Conservation (phyloP, 805 yeast species). For the Starmerella apis region DNA sequence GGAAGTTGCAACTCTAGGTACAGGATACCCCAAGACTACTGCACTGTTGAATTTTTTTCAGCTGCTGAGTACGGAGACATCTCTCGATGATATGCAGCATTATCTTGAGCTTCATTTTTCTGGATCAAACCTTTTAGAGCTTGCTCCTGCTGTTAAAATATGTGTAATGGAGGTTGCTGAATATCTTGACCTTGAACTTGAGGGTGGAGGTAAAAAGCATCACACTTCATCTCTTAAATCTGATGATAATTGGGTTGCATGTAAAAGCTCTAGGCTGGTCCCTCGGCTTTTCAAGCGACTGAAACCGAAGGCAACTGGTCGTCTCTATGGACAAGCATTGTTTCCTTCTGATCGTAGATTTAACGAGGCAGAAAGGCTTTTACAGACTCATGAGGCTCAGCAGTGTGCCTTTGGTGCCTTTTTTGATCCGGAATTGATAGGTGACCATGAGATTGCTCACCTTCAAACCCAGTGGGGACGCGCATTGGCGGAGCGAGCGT, state of each 20-base stretch:
- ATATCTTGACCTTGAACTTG: slow-evolving; percentile 3
- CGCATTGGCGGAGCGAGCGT: slow-evolving; percentile 56
- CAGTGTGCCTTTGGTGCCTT: slow-evolving; percentile 30
- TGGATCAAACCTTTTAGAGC: neutral
- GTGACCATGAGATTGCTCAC: slow-evolving; percentile 48
- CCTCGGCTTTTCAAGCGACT: no score
- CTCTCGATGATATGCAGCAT: neutral
- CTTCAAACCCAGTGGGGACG: slow-evolving; percentile 49
- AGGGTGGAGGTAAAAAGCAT: neutral
- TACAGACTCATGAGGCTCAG: slow-evolving; percentile 63
- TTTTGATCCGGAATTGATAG: slow-evolving; percentile 33
- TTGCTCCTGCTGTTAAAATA: slow-evolving; percentile 46
- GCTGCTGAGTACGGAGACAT: neutral
- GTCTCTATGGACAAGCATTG: slow-evolving; percentile 36
- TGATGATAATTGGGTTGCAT: neutral
- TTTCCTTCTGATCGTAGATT: slow-evolving; percentile 72
- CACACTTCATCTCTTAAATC: neutral
- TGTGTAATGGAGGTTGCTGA: slow-evolving; percentile 45
- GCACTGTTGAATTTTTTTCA: neutral
- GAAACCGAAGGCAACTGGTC: no score
- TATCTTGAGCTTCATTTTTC: neutral
- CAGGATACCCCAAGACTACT: neutral
- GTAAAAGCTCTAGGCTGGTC: no score
- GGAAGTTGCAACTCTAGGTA: neutral
- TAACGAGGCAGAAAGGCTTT: slow-evolving; percentile 58